Base-by-base conservation (phyloP, 176 grass and related monocot species). In the Avena insularis region DNA sequence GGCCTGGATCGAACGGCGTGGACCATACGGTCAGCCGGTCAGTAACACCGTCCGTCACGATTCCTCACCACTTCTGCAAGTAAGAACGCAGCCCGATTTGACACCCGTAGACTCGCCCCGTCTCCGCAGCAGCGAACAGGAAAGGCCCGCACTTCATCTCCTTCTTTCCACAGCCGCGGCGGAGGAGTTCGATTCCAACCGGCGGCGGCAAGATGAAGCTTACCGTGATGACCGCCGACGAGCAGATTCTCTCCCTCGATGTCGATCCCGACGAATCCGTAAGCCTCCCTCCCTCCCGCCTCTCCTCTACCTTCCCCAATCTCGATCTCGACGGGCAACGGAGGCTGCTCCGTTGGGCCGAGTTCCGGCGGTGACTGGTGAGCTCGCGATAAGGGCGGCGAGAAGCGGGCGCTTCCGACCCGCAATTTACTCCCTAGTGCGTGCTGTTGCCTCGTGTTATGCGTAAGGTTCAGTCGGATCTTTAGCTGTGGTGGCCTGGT, bases 221-320 rank as follows among this genome's bases (percentile, higher is more conserved):
- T 71, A 98, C 97, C 4, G 94, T 98, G 33, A 98, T 98, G 97
- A 94, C 90, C 8, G 56, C 83, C 67, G 94, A 98, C 85, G 97
- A 98, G 78, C 89, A 92, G 78, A 90, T 98, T 88, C 85, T 98
- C 71, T 80, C 87, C 53, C 90, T 98, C 57, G 97, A 96, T 9
- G 94, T 96, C 73, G 97, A 98, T 73, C 72, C 85, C 20, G 94
- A 94, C 31, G 97, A 98, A 91, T 96, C 97, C 20, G 97, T 98
- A 85, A 92, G 89, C 61, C 14, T 59, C 47, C 7, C 38, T 29
- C 27, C 55, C 20, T 6, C 16, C 5, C 11, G 11, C 25, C 8
- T 10, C 19, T 21, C 29, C 14, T 43, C 43, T 31, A 43, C 69
- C 13, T 31, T 5, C 12, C 21, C 50, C 2, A 49, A 12, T 57